Base-by-base conservation (phyloP, 768 basidiomycete genomes). In the Suillus clintonianus region DNA sequence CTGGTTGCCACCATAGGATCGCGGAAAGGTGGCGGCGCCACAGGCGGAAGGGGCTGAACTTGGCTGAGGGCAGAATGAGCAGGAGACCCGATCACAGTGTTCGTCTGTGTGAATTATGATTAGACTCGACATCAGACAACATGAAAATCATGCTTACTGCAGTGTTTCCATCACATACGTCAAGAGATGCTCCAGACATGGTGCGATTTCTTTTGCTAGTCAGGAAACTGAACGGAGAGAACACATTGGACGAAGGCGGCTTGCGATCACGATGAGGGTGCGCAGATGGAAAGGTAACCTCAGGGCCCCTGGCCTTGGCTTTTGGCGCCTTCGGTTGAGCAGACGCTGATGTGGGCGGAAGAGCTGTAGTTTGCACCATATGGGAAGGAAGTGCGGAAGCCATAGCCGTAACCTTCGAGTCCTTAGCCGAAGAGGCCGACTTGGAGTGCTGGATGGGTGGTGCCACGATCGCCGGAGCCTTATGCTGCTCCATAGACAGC, bases 81-180 rank as follows among this genome's bases (percentile, higher is more conserved):
- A 5, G 92, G 92, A 4, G 89, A 90, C 17, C 89, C 90, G 32
- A 92, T 74, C 50, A 90, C 85, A 32, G 92, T 91, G 68, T 87
- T 92, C 17, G 87, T 76, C 88, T 89, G 42, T 54, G 48, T 17
- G 5, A 68, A 13, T 22, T 32, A 63, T 71, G 59, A 55, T 62
- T 32, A 64, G 27, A 50, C 43, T 45, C 36, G 45, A n/a, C 51
- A 43, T 45, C 36, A 62, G 60, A 32, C 13, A 60, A 60, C 22
- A 59, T 61, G 51, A 37, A 8, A 41, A 61, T 59, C n/a, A 73
- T 41, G 70, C 89, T 76, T 74, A 93, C 92, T 56, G 89, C 88
- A 61, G 90, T 91, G 36, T 76, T 77, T 42, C 92, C 92, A 69
- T 92, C 86, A 67, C 87, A 83, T 30, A 90, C 92, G 72, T 94